phyloP scores from a whole-genome alignment of 2,329 filamentous ascomycete genomes.

The Tolypocladium ophioglossoides region DNA sequence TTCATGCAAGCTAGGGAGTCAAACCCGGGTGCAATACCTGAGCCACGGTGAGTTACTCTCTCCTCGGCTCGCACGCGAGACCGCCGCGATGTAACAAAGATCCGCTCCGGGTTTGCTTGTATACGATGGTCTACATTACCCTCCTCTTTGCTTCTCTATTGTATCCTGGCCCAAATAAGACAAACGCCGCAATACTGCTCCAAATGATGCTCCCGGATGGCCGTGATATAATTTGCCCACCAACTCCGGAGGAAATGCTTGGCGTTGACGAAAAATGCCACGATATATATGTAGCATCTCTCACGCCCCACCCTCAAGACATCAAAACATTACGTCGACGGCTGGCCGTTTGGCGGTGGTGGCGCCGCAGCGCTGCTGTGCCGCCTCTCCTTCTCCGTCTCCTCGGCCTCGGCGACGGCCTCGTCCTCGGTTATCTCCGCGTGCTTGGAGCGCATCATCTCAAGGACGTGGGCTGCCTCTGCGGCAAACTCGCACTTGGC shows the following conservation, averaged over 20 bases:
- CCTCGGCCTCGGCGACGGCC: slow-evolving; percentile 11
- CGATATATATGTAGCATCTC: neutral
- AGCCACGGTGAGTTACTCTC: neutral
- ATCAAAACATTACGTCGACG: neutral
- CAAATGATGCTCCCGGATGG: neutral
- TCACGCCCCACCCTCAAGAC: neutral
- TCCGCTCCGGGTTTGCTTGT: neutral
- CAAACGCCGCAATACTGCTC: neutral
- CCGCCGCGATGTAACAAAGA: neutral
- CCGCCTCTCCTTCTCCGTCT: slow-evolving; percentile 14
- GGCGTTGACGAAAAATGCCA: neutral
- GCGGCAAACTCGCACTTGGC: slow-evolving; percentile 59
- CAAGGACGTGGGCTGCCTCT: slow-evolving; percentile 52
- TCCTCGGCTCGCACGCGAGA: neutral
- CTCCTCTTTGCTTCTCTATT: neutral
- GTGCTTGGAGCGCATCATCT: slow-evolving; percentile 26
- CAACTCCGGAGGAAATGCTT: neutral
- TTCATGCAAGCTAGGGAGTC: no score
- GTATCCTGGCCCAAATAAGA: neutral
- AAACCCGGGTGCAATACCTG: no score
- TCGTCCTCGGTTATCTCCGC: slow-evolving; percentile 17
- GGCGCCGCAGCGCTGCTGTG: slow-evolving; percentile 2
- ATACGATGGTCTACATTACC: neutral
- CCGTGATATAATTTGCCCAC: neutral
- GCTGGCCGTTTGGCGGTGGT: neutral